These are phyloP conservation scores for Hypoxylon perforatum DNA, from an alignment of 495 filamentous ascomycete species.

Conservation along the genomic window DNA sequence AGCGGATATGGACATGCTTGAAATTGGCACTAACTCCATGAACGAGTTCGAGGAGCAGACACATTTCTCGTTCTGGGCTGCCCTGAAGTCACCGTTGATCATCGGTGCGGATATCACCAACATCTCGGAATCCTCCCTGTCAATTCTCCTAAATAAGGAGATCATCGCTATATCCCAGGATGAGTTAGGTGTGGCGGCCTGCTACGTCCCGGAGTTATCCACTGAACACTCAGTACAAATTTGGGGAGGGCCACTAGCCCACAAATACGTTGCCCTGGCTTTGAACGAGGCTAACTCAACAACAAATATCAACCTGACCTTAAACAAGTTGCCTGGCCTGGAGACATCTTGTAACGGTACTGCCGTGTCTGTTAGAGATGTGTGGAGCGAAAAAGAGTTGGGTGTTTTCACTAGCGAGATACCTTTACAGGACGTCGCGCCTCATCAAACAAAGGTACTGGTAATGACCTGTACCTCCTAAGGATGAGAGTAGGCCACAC, in stretches of 20 bases:
- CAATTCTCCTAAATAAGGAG: conserved; percentile 57
- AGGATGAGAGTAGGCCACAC: background rate
- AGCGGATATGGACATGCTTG: conserved; percentile 59
- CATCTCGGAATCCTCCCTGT: conserved; percentile 48
- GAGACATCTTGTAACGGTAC: conserved; percentile 9
- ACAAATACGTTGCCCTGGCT: conserved; percentile 19
- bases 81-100: conserved; percentile 62
- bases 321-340: conserved; percentile 14
- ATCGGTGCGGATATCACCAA: conserved; percentile 59
- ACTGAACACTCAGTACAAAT: conserved; percentile 32
- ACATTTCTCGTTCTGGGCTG: conserved; percentile 66
- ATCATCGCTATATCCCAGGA: conserved; percentile 64
- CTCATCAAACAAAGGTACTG: conserved; percentile 25
- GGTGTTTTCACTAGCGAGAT: conserved; percentile 4
- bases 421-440: conserved; percentile 5
- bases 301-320: conserved; percentile 7
- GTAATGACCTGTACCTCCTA: conserved; percentile 18
- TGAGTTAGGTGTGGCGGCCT: conserved; percentile 55
- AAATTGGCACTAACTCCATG: conserved; percentile 55
- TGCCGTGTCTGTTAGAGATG: conserved; percentile 11
- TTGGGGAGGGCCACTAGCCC: conserved; percentile 35
- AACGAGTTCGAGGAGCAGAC: conserved; percentile 53
- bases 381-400: conserved; percentile 3
- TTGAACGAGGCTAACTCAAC: conserved; percentile 17
- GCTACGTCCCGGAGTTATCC: conserved; percentile 37